Conservation (phyloP, 768 basidiomycete species). For the Suillus decipiens region DNA sequence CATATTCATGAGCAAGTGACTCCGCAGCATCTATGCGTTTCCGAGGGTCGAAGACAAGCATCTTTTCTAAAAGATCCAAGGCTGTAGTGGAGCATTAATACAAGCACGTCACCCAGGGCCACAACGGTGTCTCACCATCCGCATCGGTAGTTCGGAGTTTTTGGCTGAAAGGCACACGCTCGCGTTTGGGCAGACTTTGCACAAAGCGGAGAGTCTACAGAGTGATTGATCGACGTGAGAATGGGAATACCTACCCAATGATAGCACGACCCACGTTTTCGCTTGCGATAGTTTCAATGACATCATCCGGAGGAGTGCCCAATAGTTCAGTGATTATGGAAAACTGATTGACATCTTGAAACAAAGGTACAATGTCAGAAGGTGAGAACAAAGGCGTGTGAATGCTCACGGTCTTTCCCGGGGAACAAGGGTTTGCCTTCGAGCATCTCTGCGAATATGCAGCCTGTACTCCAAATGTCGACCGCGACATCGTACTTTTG, state of each 20-base stretch:
- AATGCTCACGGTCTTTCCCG: conserved; percentile 93
- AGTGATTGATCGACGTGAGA: conserved; percentile 15
- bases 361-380: conserved; percentile 15
- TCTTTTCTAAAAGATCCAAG: conserved; percentile 94
- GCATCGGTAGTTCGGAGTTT: conserved; percentile 89
- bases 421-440: conserved; percentile 99
- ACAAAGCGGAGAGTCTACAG: conserved; percentile 94
- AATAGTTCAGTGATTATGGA: conserved; percentile 98
- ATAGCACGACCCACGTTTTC: conserved; percentile 74
- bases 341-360: conserved; percentile 97
- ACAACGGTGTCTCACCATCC: conserved; percentile 56
- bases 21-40: conserved; percentile 94
- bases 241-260: conserved; percentile 4
- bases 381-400: conserved; percentile 4
- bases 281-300: conserved; percentile 97
- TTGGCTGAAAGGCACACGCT: conserved; percentile 92
- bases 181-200: conserved; percentile 95
- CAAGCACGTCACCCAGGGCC: background rate
- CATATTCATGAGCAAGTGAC: conserved; percentile 90
- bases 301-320: conserved; percentile 99
- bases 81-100: conserved; percentile 46
- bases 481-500: conserved; percentile 99
- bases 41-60: conserved; percentile 98
- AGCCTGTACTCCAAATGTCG: conserved; percentile 99
- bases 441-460: conserved; percentile 99